Evolutionary conservation across 75 land plant genomes (phyloP).

Genomic region (Cunninghamia lanceolata): DNA sequence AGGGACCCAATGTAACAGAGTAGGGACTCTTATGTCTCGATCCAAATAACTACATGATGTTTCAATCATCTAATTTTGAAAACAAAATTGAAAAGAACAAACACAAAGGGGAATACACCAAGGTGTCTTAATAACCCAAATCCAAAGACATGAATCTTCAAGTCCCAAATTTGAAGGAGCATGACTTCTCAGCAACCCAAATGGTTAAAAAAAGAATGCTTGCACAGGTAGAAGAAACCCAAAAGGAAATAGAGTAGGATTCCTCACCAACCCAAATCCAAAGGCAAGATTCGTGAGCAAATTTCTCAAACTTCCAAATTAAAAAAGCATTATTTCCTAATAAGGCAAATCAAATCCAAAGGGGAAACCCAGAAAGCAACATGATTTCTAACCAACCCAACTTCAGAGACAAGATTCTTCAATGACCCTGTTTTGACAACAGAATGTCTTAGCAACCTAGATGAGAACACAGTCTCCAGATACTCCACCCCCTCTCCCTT

Average conservation of each 20-base stretch:
- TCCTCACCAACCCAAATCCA: neutral
- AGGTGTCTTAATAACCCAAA: neutral
- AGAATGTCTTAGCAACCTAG: neutral
- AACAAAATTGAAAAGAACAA: neutral
- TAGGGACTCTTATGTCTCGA: neutral
- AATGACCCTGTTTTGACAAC: neutral
- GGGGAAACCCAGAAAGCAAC: too few relatives aligned
- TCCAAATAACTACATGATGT: neutral
- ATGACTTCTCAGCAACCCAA: neutral
- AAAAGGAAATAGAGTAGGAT: neutral
- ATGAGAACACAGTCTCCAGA: neutral
- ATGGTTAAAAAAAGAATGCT: neutral
- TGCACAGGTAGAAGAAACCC: neutral
- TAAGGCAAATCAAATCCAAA: too few relatives aligned
- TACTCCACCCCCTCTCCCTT: too few relatives aligned
- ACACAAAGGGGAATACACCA: too few relatives aligned
- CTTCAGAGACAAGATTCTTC: neutral
- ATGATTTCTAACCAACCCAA: too few relatives aligned
- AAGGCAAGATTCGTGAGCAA: too few relatives aligned
- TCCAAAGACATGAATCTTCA: neutral
- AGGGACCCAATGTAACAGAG: too few relatives aligned
- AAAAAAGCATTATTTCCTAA: too few relatives aligned
- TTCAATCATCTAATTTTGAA: neutral
- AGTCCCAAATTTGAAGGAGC: neutral
- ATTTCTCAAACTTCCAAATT: too few relatives aligned